Evolutionary conservation across 768 basidiomycete genomes (phyloP).

Genomic region (Suillus brevipes): DNA sequence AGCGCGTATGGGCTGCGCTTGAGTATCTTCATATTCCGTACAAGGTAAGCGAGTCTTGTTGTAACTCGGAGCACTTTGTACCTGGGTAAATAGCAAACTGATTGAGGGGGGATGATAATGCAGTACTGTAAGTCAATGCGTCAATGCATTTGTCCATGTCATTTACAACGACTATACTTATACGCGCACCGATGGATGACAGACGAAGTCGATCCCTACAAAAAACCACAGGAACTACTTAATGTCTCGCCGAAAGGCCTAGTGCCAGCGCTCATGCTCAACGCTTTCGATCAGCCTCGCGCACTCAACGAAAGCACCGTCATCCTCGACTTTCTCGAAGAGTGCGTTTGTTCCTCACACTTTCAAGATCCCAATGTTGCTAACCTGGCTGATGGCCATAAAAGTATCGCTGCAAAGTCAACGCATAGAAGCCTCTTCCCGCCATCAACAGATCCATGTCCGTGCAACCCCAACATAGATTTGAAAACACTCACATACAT

Average conservation of each 20-base stretch:
- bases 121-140: conserved; percentile 40
- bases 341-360: conserved; percentile 43
- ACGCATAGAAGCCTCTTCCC: conserved; percentile 58
- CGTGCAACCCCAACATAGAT: conserved; percentile 17
- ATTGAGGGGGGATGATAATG: background rate
- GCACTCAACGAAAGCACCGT: conserved; percentile 79
- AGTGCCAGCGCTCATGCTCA: conserved; percentile 67
- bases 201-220: conserved; percentile 85
- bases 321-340: conserved; percentile 77
- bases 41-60: conserved; percentile 44
- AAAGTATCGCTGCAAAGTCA: conserved; percentile 50
- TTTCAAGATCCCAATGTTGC: background rate
- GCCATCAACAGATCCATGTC: conserved; percentile 58
- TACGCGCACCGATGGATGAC: background rate
- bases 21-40: conserved; percentile 73
- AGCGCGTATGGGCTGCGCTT: conserved; percentile 75
- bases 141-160: background rate
- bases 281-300: conserved; percentile 53
- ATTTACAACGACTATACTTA: background rate
- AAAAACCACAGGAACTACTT: conserved; percentile 78
- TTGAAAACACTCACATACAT: background rate
- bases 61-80: background rate
- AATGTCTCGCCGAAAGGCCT: conserved; percentile 81
- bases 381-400: background rate
- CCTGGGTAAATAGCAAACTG: background rate